Evolutionary conservation across 73 alveolate species (phyloP), one percentile per base, ranked within the genome.

Genomic region (Paramecium tetraurelia): DNA sequence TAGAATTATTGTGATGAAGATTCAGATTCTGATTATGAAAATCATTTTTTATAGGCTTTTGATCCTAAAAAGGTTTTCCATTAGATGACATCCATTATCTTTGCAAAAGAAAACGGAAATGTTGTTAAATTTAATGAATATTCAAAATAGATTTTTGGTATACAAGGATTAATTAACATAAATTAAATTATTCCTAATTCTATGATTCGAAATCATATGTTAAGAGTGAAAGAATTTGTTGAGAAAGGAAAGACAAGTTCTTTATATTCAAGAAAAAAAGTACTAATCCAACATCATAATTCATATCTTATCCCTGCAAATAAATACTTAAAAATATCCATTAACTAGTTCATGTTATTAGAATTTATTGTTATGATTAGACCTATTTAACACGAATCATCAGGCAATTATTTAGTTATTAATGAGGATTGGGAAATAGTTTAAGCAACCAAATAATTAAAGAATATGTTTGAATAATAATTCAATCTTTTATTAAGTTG

Each of bases 401-500:
- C 84, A 22, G 84, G 84, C 7, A 63, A 63, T 63, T 63, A 63
- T 63, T 31, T 63, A 63, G 9, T 63, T 31, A 33, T 63, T 63
- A 63, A 63, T 63, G 84, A 63, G 31, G 84, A 63, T 63, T 63
- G 84, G 84, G 84, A 63, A 27, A 33, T 63, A 31, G 84, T 63
- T 22, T 27, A 63, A 27, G 46, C 84, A 63, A 63, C 84, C 5
- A 63, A 27, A 33, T 33, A 63, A 27, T 14, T 63, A 27, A 31
- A 63, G 27, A 63, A 63, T 63, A 63, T 63, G 9, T 63, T 63
- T 27, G 50, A 63, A 31, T 12, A 27, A 21, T 63, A 63, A 24
- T 63, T 63, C n/a, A 63, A 63, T 63, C 27, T 63, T 27, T 63
- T 63, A 27, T 63, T 63, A 24, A 27, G 41, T 63, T 63, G 84